Percentiles rank a stretch among this genome's conserved stretches.
phyloP scores from a whole-genome alignment of 805 yeast species.

The Huiozyma naganishii region DNA sequence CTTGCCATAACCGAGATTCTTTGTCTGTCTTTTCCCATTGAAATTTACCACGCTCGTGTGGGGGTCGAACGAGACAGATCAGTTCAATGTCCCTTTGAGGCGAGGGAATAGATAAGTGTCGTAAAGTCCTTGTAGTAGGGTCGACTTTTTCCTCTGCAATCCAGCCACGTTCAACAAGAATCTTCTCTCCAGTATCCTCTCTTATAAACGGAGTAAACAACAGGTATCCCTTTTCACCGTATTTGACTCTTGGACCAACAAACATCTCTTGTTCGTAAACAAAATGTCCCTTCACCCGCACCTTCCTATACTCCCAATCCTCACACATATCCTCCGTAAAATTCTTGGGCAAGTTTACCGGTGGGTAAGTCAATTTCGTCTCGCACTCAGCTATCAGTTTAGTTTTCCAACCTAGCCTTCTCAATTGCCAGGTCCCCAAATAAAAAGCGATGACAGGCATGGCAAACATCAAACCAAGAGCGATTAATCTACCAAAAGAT shows the following conservation, averaged over 20 bases:
- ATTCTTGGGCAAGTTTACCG: slow-evolving; percentile 61
- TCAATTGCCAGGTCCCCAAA: slow-evolving; percentile 88
- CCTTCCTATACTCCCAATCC: slow-evolving; percentile 75
- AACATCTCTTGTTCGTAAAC: slow-evolving; percentile 80
- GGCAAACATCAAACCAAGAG: slow-evolving; percentile 36
- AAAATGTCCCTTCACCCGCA: slow-evolving; percentile 65
- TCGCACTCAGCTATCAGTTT: slow-evolving; percentile 74
- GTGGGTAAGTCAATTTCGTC: slow-evolving; percentile 62
- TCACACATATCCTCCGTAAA: slow-evolving; percentile 53
- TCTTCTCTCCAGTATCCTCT: slow-evolving; percentile 44
- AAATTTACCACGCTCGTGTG: slow-evolving; percentile 48
- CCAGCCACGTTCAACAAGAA: slow-evolving; percentile 90
- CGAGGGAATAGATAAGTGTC: slow-evolving; percentile 60
- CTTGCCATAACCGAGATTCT: slow-evolving; percentile 60
- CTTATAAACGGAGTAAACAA: slow-evolving; percentile 76
- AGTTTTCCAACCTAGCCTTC: slow-evolving; percentile 79
- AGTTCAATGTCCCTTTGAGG: slow-evolving; percentile 41
- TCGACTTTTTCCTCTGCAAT: slow-evolving; percentile 52
- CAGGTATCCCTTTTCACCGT: slow-evolving; percentile 66
- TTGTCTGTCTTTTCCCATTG: slow-evolving; percentile 64
- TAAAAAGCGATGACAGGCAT: slow-evolving; percentile 84
- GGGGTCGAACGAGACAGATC: slow-evolving; percentile 61
- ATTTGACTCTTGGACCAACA: slow-evolving; percentile 78
- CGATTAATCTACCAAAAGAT: slow-evolving; percentile 21
- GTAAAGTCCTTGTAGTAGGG: slow-evolving; percentile 49